Evolutionary conservation across 352 stramenopile genomes (phyloP), one percentile per base, ranked within the genome.

Genomic region (Thraustochytrium sp.): DNA sequence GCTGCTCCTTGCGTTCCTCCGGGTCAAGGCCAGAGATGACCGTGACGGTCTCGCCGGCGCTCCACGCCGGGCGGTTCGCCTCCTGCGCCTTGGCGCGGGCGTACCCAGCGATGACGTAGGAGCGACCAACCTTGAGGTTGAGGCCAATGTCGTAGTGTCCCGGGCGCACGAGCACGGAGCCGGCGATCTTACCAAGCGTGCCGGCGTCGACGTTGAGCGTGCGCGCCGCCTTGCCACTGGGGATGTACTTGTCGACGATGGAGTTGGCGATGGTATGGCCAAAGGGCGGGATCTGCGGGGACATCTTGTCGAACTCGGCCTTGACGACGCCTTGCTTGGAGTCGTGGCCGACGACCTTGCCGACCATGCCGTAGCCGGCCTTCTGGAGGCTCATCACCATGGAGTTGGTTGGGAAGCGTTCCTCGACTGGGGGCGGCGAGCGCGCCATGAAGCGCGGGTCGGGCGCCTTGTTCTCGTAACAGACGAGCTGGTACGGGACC

Each of bases 261-360:
- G 93, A 91, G 61, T 93, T 87, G 1, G 94, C 94, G 64, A 99
- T 94, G 5, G 94, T 91, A 56, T 97, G 93, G 23, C 96, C 96
- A 89, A 99, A 99, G n/a, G 96, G 96, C 11, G 95, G 94, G 86
- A 99, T 96, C 76, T 96, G 94, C 29, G 94, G 96, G 55, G 96
- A 90, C 16, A 97, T 90, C 65, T 92, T 85, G 11, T 48, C 54
- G 26, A 74, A 48, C 26, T 55, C 68, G 36, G 34, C 9, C 23
- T 65, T 34, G 40, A 85, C n/a, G 23, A 3, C 51, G 36, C 65
- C 85, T n/a, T n/a, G n/a, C 65, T 90, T 83, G 21, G 86, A 85
- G 9, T 87, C 85, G 61, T 89, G 86, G 21, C 93, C 90, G 16
- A 95, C 88, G 46, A 97, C 93, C 2, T 89, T 94, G 49, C 95